Evolutionary conservation across 2,329 filamentous ascomycete genomes (phyloP).

Genomic region (Alternaria triticimaculans): DNA sequence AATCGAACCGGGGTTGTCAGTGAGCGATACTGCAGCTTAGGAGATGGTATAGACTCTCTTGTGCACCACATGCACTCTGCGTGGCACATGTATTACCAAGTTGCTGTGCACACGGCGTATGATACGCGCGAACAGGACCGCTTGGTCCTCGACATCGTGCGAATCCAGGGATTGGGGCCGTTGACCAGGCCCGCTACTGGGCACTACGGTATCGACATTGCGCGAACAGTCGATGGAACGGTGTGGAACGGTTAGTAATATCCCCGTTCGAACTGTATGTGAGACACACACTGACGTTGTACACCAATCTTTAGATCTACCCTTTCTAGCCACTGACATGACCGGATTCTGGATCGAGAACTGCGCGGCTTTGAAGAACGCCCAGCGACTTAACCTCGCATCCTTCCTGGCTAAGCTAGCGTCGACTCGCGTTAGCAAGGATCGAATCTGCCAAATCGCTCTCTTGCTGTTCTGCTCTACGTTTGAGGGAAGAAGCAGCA

Average conservation of each 20-base stretch:
- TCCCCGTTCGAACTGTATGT: background rate
- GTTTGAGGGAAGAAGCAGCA: background rate
- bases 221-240: constrained; percentile 15
- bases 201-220: constrained; percentile 16
- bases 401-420: constrained; percentile 16
- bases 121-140: constrained; percentile 13
- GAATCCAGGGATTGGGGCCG: constrained; percentile 12
- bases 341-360: constrained; percentile 12
- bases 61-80: constrained; percentile 9
- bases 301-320: background rate
- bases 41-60: background rate
- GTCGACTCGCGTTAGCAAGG: background rate
- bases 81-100: constrained; percentile 15
- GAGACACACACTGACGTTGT: background rate
- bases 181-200: constrained; percentile 15
- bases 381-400: constrained; percentile 11
- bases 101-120: background rate
- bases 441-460: background rate
- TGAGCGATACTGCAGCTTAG: background rate
- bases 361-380: constrained; percentile 6
- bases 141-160: constrained; percentile 10
- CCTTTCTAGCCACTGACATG: constrained; percentile 16
- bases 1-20: background rate
- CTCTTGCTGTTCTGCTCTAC: background rate
- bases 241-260: constrained; percentile 9